A percentile compares a stretch with the other conserved stretches of the same genome.
Evolutionary conservation across 768 basidiomycete species (phyloP).

Genomic region (Cubamyces sp.): DNA sequence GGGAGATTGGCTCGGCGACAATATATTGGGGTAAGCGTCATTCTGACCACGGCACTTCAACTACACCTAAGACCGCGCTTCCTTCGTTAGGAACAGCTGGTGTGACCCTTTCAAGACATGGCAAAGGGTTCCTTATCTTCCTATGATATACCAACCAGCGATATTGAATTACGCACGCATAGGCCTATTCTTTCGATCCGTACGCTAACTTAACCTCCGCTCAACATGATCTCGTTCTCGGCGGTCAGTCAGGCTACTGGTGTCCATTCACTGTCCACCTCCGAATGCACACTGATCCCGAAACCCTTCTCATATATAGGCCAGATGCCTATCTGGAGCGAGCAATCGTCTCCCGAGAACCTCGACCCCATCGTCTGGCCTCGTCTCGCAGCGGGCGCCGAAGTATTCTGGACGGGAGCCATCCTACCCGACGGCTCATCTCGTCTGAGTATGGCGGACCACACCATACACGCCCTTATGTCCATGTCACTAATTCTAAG

Average conservation of each 20-base stretch:
- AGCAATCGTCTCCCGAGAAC: slow-evolving; percentile 69
- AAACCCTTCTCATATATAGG: too few relatives aligned
- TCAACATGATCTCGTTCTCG: slow-evolving; percentile 61
- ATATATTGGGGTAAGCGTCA: slow-evolving; percentile 36
- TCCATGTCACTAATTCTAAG: too few relatives aligned
- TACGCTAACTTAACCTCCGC: slow-evolving; percentile 51
- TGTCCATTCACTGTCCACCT: too few relatives aligned
- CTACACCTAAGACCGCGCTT: not conserved
- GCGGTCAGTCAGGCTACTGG: slow-evolving; percentile 48
- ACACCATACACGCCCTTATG: too few relatives aligned
- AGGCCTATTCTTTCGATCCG: slow-evolving; percentile 75
- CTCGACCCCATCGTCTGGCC: slow-evolving; percentile 76
- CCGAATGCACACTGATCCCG: too few relatives aligned
- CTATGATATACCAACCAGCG: not conserved
- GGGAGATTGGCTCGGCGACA: slow-evolving; percentile 69
- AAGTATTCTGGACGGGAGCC: slow-evolving; percentile 75
- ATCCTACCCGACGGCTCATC: slow-evolving; percentile 39
- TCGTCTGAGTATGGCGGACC: slow-evolving; percentile 20
- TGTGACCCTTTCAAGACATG: slow-evolving; percentile 83
- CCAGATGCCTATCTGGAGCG: slow-evolving; percentile 73
- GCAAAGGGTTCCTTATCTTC: slow-evolving; percentile 57
- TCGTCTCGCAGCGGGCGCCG: slow-evolving; percentile 68
- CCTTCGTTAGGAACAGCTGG: slow-evolving; percentile 58
- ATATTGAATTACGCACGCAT: slow-evolving; percentile 17
- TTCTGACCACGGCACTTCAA: not conserved